Evolutionary conservation across 75 land plant genomes (phyloP).

Genomic region (Ceratopteris richardii): DNA sequence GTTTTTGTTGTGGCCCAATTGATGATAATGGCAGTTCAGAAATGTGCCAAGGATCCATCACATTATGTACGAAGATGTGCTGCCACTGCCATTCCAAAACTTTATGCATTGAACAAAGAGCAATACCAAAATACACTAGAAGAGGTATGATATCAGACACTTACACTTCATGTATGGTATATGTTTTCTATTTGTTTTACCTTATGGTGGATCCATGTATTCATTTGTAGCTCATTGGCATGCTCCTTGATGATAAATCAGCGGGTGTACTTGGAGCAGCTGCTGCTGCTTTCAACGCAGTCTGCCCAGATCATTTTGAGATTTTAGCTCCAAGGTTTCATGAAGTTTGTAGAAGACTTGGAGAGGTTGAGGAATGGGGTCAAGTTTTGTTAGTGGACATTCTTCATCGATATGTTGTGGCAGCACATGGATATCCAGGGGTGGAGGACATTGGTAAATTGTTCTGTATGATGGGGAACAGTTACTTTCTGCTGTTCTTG

Average conservation of each 20-base stretch:
- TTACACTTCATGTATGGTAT: neutral
- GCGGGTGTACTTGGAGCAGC: constrained; percentile 96
- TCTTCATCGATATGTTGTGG: constrained; percentile 74
- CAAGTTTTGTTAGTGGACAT: constrained; percentile 78
- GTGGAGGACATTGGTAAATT: neutral
- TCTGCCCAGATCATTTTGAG: constrained; percentile 66
- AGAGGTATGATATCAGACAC: constrained; percentile 45
- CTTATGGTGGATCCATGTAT: neutral
- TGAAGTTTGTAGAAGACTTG: constrained; percentile 73
- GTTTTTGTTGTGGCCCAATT: constrained; percentile 80
- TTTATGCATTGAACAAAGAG: constrained; percentile 66
- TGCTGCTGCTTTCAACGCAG: constrained; percentile 67
- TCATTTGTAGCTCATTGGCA: constrained; percentile 55
- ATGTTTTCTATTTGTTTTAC: neutral
- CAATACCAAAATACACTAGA: constrained; percentile 43
- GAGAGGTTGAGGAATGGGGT: constrained; percentile 98
- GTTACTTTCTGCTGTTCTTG: neutral
- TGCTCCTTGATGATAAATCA: constrained; percentile 72
- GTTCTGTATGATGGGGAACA: too few species aligned
- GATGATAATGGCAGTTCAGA: constrained; percentile 67
- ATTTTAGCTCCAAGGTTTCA: constrained; percentile 54
- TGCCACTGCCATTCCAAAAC: constrained; percentile 90
- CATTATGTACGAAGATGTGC: constrained; percentile 95
- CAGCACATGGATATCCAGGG: constrained; percentile 57
- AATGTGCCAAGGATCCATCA: constrained; percentile 92